Conservation (phyloP, 192 early-diverging fungal genomes). For the Entophlyctis luteolus region DNA sequence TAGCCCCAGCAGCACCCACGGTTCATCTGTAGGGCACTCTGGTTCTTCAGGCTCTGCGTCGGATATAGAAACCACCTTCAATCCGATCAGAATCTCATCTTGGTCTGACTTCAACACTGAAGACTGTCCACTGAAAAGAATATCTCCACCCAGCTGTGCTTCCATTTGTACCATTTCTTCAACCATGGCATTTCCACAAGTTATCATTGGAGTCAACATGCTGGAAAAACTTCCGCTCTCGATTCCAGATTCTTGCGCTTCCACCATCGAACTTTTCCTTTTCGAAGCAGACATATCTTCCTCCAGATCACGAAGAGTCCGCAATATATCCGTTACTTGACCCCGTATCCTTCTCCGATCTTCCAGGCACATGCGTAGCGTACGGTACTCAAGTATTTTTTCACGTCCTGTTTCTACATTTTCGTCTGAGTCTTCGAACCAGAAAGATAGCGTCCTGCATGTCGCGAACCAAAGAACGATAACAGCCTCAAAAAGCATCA, state of each 20-base stretch:
- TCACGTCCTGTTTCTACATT: neutral
- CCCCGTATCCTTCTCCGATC: neutral
- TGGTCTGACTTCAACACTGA: neutral
- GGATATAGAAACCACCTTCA: constrained; percentile 2
- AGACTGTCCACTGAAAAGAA: neutral
- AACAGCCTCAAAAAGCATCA: constrained; percentile 6
- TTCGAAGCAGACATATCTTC: neutral
- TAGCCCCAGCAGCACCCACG: neutral
- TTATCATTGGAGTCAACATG: constrained; percentile 1
- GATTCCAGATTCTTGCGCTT: neutral
- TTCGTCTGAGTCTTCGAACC: too few species aligned
- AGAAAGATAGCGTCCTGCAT: neutral
- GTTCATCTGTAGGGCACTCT: neutral
- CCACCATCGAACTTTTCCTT: neutral
- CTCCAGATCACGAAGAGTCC: constrained; percentile 2
- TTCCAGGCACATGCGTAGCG: neutral
- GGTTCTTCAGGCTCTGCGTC: neutral
- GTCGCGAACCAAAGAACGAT: constrained; percentile 10
- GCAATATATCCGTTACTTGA: constrained; percentile 12
- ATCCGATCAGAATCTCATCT: neutral
- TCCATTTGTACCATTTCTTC: neutral
- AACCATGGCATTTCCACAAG: neutral
- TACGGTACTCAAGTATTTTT: too few species aligned
- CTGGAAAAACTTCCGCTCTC: neutral
- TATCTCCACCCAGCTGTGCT: neutral